Base-by-base conservation (phyloP, 78 protist genomes). In the Planoprotostelium fungivorum region DNA sequence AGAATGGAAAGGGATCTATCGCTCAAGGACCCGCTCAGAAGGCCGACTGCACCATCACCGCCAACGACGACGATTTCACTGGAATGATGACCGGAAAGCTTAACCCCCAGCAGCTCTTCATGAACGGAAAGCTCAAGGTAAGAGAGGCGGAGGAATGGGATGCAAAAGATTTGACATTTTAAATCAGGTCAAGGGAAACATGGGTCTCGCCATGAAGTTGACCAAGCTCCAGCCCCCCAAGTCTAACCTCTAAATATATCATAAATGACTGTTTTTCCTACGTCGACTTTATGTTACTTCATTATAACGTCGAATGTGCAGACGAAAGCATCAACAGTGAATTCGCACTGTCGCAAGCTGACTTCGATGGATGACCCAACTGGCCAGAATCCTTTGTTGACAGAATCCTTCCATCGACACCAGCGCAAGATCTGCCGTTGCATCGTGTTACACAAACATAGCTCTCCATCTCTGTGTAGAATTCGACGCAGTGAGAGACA, bases 131-230 rank as follows among this genome's bases (percentile, higher is more conserved):
- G 51, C 84, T 92, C 36, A 92, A 92, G 87, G 73, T 51, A 51
- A 25, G 73, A 51, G 31, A 51, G 16, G 31, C 16, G 16, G 73
- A 51, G 16, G 16, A 51, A 51, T 25, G 16, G 31, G 16, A 25
- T 16, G 31, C 5, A 16, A 51, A 51, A 25, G 16, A 51, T 51
- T 5, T 51, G 73, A 16, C 16, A 5, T 25, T 51, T 51, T 16
- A 25, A 16, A 5, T 5, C 73, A 51, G 73, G 89, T 92, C 34
- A 39, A 86, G 84, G 94, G 94, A 28, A 89, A 89, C 37, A 92
- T 92, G 94, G 91, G 94, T 28, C 63, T 92, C 36, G 94, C 94
- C 90, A 86, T 92, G 89, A 92, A 92, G 90, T 38, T 92, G 23
- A 51, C 73, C 5, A 51, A 51, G 73, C 73, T 51, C 73, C 73